These are phyloP conservation scores for Madurella fahalii DNA, from an alignment of 2,329 filamentous ascomycete species.

Conservation along the genomic window DNA sequence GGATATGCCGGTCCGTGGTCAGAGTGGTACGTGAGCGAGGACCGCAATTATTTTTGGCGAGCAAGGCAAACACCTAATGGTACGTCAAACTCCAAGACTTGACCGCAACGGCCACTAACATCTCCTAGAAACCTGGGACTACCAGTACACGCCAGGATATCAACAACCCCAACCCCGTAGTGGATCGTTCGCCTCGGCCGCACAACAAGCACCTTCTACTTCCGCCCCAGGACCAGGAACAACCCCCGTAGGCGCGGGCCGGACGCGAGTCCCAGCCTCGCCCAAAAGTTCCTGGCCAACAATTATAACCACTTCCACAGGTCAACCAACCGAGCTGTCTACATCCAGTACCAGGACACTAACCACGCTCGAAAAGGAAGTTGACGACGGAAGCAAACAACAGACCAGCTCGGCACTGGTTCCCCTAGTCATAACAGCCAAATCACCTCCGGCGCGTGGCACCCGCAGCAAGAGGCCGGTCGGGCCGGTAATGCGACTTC, in stretches of 20 bases:
- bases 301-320: conserved; percentile 18
- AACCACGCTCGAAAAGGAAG: conserved; percentile 2
- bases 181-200: conserved; percentile 3
- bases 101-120: background rate
- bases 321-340: conserved; percentile 12
- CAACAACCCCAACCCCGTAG: conserved; percentile 4
- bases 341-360: conserved; percentile 12
- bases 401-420: background rate
- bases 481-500: conserved; percentile 11
- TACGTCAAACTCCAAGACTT: background rate
- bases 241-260: background rate
- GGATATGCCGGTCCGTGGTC: conserved; percentile 16
- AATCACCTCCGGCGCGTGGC: background rate
- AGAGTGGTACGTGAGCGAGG: conserved; percentile 20
- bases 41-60: conserved; percentile 18
- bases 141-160: conserved; percentile 9
- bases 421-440: background rate
- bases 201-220: background rate
- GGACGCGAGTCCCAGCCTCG: background rate
- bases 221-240: background rate
- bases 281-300: conserved; percentile 17
- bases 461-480: background rate
- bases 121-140: conserved; percentile 17
- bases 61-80: conserved; percentile 14
- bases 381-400: background rate